phyloP scores from a whole-genome alignment of 208 protist species.

The Acanthamoeba lenticulata region DNA sequence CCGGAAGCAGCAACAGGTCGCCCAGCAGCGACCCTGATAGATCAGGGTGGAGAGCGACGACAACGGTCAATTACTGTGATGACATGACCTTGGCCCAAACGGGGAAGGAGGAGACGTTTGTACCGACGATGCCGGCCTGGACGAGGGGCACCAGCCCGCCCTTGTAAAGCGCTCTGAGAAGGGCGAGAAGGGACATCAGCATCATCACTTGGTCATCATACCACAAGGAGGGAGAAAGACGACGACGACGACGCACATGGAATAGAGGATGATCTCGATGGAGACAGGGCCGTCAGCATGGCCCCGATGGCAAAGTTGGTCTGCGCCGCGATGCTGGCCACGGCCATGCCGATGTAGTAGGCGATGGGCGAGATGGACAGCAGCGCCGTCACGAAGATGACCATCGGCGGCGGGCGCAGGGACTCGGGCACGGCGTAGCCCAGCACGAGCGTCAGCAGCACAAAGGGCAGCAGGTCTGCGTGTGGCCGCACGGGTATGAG shows the following conservation, averaged over 20 bases:
- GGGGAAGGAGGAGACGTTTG: background rate
- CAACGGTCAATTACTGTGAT: background rate
- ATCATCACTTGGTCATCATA: no score
- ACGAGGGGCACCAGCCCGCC: conserved; percentile 63
- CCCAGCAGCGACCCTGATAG: conserved; percentile 76
- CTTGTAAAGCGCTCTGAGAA: conserved; percentile 70
- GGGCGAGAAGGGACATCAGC: conserved; percentile 16
- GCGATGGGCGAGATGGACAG: conserved; percentile 85
- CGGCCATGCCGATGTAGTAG: conserved; percentile 85
- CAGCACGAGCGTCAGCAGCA: conserved; percentile 74
- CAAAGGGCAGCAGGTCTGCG: conserved; percentile 76
- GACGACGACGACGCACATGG: background rate
- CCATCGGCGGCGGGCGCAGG: conserved; percentile 13
- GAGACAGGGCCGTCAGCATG: conserved; percentile 87
- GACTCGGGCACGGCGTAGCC: conserved; percentile 53
- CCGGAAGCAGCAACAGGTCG: conserved; percentile 82
- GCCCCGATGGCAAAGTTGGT: conserved; percentile 86
- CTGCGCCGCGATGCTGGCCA: conserved; percentile 81
- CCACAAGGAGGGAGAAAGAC: background rate
- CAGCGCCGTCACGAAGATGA: conserved; percentile 76
- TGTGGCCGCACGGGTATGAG: background rate
- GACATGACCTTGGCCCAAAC: background rate
- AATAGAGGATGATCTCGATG: conserved; percentile 87
- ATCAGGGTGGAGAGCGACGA: background rate
- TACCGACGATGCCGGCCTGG: conserved; percentile 39